Evolutionary conservation across 2,329 filamentous ascomycete genomes (phyloP).

Genomic region (Colletotrichum sp.): DNA sequence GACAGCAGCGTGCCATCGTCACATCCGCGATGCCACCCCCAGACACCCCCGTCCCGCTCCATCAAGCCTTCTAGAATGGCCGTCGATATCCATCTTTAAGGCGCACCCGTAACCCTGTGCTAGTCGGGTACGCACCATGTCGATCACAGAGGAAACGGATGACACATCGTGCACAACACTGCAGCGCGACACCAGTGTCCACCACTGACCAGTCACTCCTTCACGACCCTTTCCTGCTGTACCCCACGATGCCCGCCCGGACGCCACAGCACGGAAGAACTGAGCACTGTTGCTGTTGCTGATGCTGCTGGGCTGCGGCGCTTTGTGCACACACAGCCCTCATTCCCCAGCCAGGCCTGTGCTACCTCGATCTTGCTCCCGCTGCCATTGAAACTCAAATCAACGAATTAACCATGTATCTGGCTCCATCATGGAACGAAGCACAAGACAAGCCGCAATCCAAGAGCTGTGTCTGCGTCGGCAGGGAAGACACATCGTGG

Average conservation of each 20-base stretch:
- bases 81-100: background rate
- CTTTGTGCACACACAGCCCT: conserved; percentile 1
- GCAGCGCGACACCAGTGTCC: background rate
- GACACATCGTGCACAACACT: conserved; percentile 7
- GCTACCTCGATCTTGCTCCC: background rate
- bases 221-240: background rate
- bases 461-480: background rate
- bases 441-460: conserved; percentile 4
- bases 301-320: background rate
- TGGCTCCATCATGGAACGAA: conserved; percentile 1
- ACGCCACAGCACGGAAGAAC: background rate
- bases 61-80: background rate
- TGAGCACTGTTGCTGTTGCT: background rate
- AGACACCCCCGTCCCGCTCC: background rate
- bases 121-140: background rate
- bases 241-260: conserved; percentile 6
- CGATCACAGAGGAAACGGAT: background rate
- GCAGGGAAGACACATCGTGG: background rate
- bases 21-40: conserved; percentile 3
- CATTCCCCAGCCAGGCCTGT: background rate
- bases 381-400: background rate
- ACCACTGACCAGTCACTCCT: background rate
- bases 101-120: background rate
- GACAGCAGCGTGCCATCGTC: background rate
- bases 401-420: background rate